Base-by-base conservation (phyloP, 2,329 filamentous ascomycete species). In the Ophiostoma sp. region DNA sequence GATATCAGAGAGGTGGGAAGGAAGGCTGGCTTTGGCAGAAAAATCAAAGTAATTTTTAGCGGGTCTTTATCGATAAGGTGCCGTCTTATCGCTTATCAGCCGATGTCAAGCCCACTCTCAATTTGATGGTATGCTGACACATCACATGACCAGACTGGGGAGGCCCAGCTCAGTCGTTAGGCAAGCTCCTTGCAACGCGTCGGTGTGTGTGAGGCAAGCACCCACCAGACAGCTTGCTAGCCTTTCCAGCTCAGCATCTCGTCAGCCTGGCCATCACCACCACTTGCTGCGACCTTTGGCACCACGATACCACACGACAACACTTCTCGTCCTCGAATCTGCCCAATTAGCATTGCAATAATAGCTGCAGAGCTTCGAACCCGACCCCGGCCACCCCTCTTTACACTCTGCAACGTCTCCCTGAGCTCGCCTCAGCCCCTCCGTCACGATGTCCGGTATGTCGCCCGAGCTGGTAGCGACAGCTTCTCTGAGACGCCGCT, bases 381-480 rank as follows among this genome's bases (percentile, higher is more conserved):
- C n/a, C 68, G 39, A 48, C 36, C 68, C 44, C 31, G 31, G n/a
- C 27, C n/a, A 33, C 44, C 27, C 36, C 35, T 66, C 48, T 27
- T 60, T 23, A 57, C n/a, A 0, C n/a, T 41, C 57, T 17, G 20
- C 33, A 48, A 62, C 27, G 48, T 23, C 8, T 64, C 65, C 36
- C 31, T 67, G 68, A 71, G 70, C 54, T 67, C 36, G 48, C 48
- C 69, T 60, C 69, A 39, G 35, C 67, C 62, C 73, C 75, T 76
- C 73, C 75, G 74, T 76, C 82, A 83, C 77, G 77, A 86, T 86
- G 84, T 85, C 84, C 80, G 83, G 84, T 84, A 76, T 71, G 82
- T 78, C 23, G 57, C 8, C 31, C 20, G 6, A 48, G 44, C 15
- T 48, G 13, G 15, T 15, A 23, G n/a, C 6, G 10, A 57, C n/a